Evolutionary conservation across 2,329 filamentous ascomycete genomes (phyloP), one percentile per base, ranked within the genome.

Genomic region (Trichoderma brevicompactum): DNA sequence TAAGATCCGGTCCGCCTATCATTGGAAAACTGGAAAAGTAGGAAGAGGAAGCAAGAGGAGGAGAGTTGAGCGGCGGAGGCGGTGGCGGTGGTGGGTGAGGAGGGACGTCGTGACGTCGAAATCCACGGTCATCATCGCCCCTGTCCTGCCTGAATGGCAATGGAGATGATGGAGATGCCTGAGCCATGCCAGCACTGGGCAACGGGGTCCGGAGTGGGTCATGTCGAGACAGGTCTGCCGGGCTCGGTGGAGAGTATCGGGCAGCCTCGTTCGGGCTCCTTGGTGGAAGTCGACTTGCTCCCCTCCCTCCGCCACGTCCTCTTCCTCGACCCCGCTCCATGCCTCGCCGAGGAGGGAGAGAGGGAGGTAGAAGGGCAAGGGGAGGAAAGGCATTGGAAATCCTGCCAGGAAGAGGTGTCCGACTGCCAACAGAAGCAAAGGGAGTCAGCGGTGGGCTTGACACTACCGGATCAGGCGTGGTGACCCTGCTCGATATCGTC

Each of bases 401-500:
- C 50, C 66, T 64, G 64, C 49, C 65, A 28, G 65, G 63, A 48
- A 67, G 59, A 46, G 67, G 50, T 17, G 65, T 61, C 34, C 67
- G 68, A 62, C 56, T 64, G 38, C 67, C 62, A 46, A 60, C 58
- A 15, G 59, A 66, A 52, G 56, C 66, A 19, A 66, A 65, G 17
- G 65, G 66, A 50, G 66, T 66, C 50, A 69, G 69, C 56, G 69
- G 68, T 56, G 59, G 54, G 36, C 66, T 65, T 3, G 66, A 66
- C 36, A 65, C 66, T 38, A 68, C 68, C 8, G 67, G 69, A 58
- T 75, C 72, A 23, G 70, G 73, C 44, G 72, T 74, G 19, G 74
- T 73, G 44, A 68, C 69, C 56, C 70, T 69, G 66, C 74, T 75
- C 7, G 74, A 72, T 32, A 71, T 66, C n/a, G 71, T 70, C 19